Evolutionary conservation across 2,329 filamentous ascomycete species (phyloP).

Genomic region (Phialophora tarda): DNA sequence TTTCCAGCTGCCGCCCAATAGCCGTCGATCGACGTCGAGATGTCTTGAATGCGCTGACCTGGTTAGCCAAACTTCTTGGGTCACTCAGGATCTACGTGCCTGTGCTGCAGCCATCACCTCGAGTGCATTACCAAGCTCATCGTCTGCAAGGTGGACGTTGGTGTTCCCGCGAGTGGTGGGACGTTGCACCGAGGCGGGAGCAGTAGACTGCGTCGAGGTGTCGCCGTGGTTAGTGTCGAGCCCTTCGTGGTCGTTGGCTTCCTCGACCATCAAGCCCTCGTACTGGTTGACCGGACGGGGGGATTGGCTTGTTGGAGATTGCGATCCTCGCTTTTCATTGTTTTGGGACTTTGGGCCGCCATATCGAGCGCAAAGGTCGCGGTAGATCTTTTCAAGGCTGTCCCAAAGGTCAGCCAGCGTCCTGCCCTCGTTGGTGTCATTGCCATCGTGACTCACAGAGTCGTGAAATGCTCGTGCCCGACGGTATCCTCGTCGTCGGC

Average conservation of each 20-base stretch:
- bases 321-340: conserved; percentile 10
- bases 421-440: neutral
- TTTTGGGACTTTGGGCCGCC: conserved; percentile 28
- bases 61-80: conserved; percentile 14
- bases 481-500: conserved; percentile 37
- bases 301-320: neutral
- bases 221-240: neutral
- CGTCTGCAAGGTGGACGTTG: conserved; percentile 35
- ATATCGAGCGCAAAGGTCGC: conserved; percentile 39
- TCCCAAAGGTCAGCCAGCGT: conserved; percentile 1
- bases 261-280: conserved; percentile 27
- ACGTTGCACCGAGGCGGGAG: neutral
- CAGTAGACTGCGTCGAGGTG: neutral
- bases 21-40: conserved; percentile 24
- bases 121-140: conserved; percentile 37
- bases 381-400: conserved; percentile 39
- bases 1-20: conserved; percentile 39
- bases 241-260: conserved; percentile 21
- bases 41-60: conserved; percentile 29
- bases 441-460: conserved; percentile 34
- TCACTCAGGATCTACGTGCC: conserved; percentile 29
- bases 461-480: conserved; percentile 43
- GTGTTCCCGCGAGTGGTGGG: conserved; percentile 7
- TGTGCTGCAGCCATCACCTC: conserved; percentile 36
- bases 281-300: conserved; percentile 31